Evolutionary conservation across 169 alveolate species (phyloP).

Genomic region (Fabrea salina): DNA sequence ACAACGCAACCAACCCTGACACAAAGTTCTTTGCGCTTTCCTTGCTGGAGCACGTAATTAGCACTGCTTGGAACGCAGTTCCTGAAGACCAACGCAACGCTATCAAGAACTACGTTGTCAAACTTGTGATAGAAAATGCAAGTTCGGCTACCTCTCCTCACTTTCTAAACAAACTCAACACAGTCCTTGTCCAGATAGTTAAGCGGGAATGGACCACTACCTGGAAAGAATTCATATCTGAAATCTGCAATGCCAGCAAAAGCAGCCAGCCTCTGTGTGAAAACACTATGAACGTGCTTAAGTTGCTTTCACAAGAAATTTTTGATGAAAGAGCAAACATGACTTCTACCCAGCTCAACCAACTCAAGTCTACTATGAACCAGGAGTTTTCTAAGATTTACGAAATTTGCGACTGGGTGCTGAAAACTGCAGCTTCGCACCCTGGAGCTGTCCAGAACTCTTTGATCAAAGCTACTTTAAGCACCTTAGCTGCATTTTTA

Average conservation of each 20-base stretch:
- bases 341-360: conserved; percentile 55
- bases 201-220: conserved; percentile 99
- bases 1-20: conserved; percentile 53
- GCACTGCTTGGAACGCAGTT: conserved; percentile 85
- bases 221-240: conserved; percentile 99
- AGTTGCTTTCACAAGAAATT: conserved; percentile 94
- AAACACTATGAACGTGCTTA: conserved; percentile 95
- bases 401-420: conserved; percentile 46
- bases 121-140: conserved; percentile 45
- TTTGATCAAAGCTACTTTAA: conserved; percentile 1
- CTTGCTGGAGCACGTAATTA: conserved; percentile 82
- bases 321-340: conserved; percentile 72
- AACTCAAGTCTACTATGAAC: conserved; percentile 66
- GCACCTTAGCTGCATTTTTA: conserved; percentile 51
- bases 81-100: conserved; percentile 83
- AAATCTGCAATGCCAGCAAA: conserved; percentile 94
- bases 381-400: conserved; percentile 58
- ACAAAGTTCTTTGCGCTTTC: conserved; percentile 88
- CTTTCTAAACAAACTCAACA: conserved; percentile 83
- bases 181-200: conserved; percentile 84
- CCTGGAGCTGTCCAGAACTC: conserved; percentile 27
- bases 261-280: conserved; percentile 95
- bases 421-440: conserved; percentile 20
- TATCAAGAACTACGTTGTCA: conserved; percentile 83
- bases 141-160: conserved; percentile 48